Evolutionary conservation across 306 rosid genomes (phyloP).

Genomic region (Vachellia collinsii): DNA sequence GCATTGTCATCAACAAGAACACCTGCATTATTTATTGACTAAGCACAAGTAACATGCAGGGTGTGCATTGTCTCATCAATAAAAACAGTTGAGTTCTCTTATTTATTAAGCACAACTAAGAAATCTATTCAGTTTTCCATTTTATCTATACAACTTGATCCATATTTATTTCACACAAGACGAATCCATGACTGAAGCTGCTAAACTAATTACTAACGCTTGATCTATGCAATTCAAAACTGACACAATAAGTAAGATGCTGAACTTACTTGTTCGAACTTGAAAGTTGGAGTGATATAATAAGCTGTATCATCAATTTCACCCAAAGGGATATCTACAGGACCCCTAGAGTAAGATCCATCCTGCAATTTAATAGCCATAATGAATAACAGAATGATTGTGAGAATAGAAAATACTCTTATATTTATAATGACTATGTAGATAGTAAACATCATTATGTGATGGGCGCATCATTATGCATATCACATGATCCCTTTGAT

Average conservation of each 20-base stretch:
- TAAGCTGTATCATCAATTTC: constrained; percentile 64
- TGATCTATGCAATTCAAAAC: constrained; percentile 3
- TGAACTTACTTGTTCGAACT: constrained; percentile 86
- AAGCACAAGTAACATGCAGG: neutral
- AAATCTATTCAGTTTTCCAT: constrained; percentile 6
- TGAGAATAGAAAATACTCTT: neutral
- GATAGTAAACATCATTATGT: constrained; percentile 5
- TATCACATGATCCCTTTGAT: neutral
- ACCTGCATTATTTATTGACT: neutral
- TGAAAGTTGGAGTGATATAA: constrained; percentile 78
- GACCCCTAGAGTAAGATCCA: constrained; percentile 96
- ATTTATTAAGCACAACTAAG: neutral
- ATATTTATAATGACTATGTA: neutral
- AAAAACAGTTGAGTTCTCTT: neutral
- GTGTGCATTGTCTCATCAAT: neutral
- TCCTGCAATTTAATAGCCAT: constrained; percentile 59
- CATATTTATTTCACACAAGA: neutral
- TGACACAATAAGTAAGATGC: constrained; percentile 17
- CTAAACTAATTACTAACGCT: constrained; percentile 4
- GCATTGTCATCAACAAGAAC: neutral
- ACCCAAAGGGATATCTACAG: constrained; percentile 68
- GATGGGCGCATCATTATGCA: neutral
- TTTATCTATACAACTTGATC: constrained; percentile 8
- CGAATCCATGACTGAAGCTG: neutral
- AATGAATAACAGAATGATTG: constrained; percentile 11